Evolutionary conservation across 1,284 basidiomycete species (phyloP), one percentile per base, ranked within the genome.

Genomic region (Hemileia vastatrix): DNA sequence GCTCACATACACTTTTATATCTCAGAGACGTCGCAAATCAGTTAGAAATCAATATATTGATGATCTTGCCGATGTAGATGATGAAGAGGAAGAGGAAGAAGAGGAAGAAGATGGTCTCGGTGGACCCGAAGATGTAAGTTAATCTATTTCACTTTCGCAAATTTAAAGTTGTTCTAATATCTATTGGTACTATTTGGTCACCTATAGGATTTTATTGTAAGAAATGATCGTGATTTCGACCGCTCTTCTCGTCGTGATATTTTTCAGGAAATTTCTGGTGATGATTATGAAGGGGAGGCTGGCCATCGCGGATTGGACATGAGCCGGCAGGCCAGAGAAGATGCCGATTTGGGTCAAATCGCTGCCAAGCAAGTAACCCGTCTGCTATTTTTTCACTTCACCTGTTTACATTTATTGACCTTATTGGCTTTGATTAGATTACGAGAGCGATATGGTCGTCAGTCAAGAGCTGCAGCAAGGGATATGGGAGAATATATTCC

Each of bases 361-460:
- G 60, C 61, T 50, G 44, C 57, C 65, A 57, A 67, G 67, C 54
- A 11, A 47, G 40, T 56, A 40, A 33, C 13, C 18, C 40, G 2
- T 43, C 18, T n/a, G 31, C 54, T 63, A 2, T 9, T 43, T 54
- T 18, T 49, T 31, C 27, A 18, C 18, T 50, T 60, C 56, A 43
- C 88, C 95, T 76, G 86, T 89, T 53, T 80, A 85, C 40, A 81
- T 95, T 19, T 87, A 93, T 73, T 83, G 84, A 48, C 78, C 84
- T 56, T 81, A 87, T 36, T 84, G 86, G 31, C 59, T 85, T 90
- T 68, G 88, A 92, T 68, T 82, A 85, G 70, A 87, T 55, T 93
- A 90, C 73, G 86, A 87, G 24, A 88, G 88, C 24, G 90, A 92
- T 76, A 86, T 89, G 83, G 66, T 47, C 43, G 60, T 6, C 50